Evolutionary conservation across 768 basidiomycete genomes (phyloP).

Genomic region (Kwoniella botswanensis): DNA sequence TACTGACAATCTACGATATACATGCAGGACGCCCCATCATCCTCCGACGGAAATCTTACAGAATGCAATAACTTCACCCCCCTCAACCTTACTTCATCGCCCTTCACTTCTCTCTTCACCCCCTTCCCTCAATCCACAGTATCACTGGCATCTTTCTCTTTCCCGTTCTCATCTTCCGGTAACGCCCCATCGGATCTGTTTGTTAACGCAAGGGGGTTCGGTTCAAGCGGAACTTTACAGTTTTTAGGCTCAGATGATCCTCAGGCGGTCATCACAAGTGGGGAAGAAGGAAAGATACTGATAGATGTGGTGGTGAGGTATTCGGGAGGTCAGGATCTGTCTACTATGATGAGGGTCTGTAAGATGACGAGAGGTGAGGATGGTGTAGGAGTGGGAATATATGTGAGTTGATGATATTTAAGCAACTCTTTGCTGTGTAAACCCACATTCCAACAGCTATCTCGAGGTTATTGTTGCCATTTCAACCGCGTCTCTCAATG

Average conservation of each 20-base stretch:
- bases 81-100: constrained; percentile 37
- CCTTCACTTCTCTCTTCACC: constrained; percentile 37
- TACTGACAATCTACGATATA: too few species aligned
- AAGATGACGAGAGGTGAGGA: constrained; percentile 36
- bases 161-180: constrained; percentile 35
- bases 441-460: too few species aligned
- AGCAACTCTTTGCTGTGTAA: not conserved
- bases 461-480: too few species aligned
- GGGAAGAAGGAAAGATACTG: constrained; percentile 39
- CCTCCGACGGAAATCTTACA: constrained; percentile 41
- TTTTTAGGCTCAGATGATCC: constrained; percentile 48
- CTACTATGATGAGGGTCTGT: constrained; percentile 46
- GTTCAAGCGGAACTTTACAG: constrained; percentile 45
- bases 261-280: constrained; percentile 30
- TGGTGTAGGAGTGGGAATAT: constrained; percentile 50
- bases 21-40: constrained; percentile 41
- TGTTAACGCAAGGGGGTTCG: constrained; percentile 45
- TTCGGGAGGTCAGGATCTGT: constrained; percentile 34
- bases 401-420: constrained; percentile 36
- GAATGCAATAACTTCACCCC: constrained; percentile 44
- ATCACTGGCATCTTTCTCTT: constrained; percentile 41
- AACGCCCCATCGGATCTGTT: constrained; percentile 28
- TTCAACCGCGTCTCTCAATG: too few species aligned
- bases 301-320: constrained; percentile 53
- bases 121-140: constrained; percentile 45